Evolutionary conservation across 768 basidiomycete species (phyloP), one percentile per base, ranked within the genome.

Genomic region (Goffeauzyma gilvescens): DNA sequence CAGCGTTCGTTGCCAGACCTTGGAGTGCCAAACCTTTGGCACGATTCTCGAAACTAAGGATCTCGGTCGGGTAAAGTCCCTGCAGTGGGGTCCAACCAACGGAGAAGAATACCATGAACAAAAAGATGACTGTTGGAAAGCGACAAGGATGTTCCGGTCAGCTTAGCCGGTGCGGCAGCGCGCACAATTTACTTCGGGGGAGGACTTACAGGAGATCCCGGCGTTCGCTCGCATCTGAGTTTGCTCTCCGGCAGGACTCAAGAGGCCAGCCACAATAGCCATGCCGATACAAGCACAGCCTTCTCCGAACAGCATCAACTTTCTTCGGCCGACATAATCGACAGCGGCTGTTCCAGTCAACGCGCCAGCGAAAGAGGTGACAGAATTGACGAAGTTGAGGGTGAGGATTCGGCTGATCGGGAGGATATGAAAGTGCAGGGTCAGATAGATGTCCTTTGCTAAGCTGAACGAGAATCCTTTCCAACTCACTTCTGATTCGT

Each of bases 71-170:
- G 50, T 73, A 74, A 12, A 73, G 57, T 2, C 69, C 71, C 66
- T 75, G 72, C 63, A 75, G 71, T 1, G 72, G 69, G 2, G 73
- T 75, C 69, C 69, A 73, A 35, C 72, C 72, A 50, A 72, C 70
- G 4, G 71, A 72, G 54, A 68, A 75, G 24, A 70, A 63, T 7
- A 58, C 49, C 48, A n/a, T n/a, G n/a, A n/a, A n/a, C n/a, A n/a
- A n/a, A n/a, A n/a, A n/a, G n/a, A n/a, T n/a, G n/a, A n/a, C 42
- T 49, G 52, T 49, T 47, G 7, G 52, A 41, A 41, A 47, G 42
- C 42, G 39, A 27, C 1, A 20, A 32, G 45, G 38, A 50, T 45
- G 25, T 5, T 6, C 13, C 13, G 20, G 23, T 23, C 20, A 28
- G 20, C 14, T 8, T 20, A 14, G 26, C 3, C 13, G 12, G 9